Percentiles rank a stretch among this genome's conserved stretches.
These are phyloP conservation scores for Cytospora schulzeri DNA, from an alignment of 2,329 filamentous ascomycete species.

Conservation along the genomic window DNA sequence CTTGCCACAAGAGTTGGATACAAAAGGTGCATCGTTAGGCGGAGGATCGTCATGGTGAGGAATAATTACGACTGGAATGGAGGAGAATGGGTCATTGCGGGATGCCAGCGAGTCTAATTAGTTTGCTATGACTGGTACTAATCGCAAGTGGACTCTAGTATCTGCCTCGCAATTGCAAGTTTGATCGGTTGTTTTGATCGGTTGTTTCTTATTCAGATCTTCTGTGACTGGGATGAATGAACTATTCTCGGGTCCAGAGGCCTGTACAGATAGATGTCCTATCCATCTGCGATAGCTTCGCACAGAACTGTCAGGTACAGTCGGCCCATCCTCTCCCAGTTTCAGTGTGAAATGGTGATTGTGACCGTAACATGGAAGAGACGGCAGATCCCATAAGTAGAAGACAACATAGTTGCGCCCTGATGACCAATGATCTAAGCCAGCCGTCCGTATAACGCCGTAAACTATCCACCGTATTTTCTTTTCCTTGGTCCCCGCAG, in stretches of 20 bases:
- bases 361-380: not conserved
- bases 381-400: not conserved
- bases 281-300: not conserved
- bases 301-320: not conserved
- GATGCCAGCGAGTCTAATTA: not conserved
- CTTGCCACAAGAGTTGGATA: not conserved
- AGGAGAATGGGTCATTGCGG: not conserved
- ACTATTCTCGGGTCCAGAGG: not conserved
- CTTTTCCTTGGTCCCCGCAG: conserved; percentile 4
- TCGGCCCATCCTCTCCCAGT: not conserved
- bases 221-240: not conserved
- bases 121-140: no score
- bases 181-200: not conserved
- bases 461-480: conserved; percentile 5
- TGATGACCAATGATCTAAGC: conserved; percentile 15
- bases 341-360: not conserved
- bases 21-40: not conserved
- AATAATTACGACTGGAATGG: not conserved
- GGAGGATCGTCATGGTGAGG: not conserved
- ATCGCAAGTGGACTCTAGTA: not conserved
- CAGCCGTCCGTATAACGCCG: conserved; percentile 26
- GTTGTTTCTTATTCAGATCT: not conserved
- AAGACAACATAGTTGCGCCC: not conserved
- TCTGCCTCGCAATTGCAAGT: not conserved
- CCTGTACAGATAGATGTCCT: not conserved